Percentiles rank a stretch among this genome's conserved stretches.
Evolutionary conservation across 257 asterid genomes (phyloP).

Genomic region (Solanum phureja): DNA sequence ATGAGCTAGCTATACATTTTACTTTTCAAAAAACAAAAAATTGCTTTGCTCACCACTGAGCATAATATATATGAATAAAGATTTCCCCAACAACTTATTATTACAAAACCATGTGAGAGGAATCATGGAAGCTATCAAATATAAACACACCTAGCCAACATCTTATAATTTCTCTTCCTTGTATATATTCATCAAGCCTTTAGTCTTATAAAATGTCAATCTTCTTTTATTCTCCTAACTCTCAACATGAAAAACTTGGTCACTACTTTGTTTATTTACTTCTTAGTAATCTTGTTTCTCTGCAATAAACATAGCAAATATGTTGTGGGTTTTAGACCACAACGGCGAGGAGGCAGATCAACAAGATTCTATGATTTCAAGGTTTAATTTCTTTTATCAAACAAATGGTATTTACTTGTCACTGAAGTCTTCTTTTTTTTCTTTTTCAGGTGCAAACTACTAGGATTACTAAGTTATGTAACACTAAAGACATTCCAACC

Average conservation of each 20-base stretch:
- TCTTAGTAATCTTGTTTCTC: slow-evolving; percentile 16
- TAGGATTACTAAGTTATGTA: slow-evolving; percentile 39
- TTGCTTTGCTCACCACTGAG: slow-evolving; percentile 1
- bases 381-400: slow-evolving; percentile 5
- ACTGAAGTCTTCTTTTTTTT: neutral
- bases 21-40: neutral
- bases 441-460: slow-evolving; percentile 33
- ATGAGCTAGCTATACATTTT: neutral
- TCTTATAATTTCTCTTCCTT: slow-evolving; percentile 1
- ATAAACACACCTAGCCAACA: neutral
- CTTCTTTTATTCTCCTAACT: neutral
- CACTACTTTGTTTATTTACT: slow-evolving; percentile 1
- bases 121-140: slow-evolving; percentile 23
- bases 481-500: slow-evolving; percentile 28
- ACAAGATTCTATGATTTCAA: slow-evolving; percentile 44
- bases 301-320: neutral
- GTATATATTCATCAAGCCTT: neutral
- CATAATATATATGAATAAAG: neutral
- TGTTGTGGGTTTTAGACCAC: slow-evolving; percentile 14
- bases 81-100: slow-evolving; percentile 31
- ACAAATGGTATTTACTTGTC: neutral
- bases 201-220: neutral
- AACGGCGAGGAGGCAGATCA: slow-evolving; percentile 35
- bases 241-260: slow-evolving; percentile 20
- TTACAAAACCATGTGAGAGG: slow-evolving; percentile 20